Conservation (phyloP, 129 eudicot species). For the Tagetes erecta region DNA sequence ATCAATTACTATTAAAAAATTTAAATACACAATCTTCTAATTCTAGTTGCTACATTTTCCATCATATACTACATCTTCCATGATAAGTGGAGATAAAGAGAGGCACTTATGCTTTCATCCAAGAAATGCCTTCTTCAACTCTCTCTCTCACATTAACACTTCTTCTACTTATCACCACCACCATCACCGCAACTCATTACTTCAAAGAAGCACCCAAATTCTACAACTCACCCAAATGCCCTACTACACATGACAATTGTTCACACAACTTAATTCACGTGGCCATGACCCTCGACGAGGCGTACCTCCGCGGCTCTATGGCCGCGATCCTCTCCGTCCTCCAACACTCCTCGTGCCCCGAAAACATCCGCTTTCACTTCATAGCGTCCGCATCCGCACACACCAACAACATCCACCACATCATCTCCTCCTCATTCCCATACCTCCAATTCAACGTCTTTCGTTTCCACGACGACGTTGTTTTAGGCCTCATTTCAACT, state of each 20-base stretch:
- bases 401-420: conserved; percentile 41
- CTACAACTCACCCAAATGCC: conserved; percentile 70
- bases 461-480: conserved; percentile 55
- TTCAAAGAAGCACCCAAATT: conserved; percentile 88
- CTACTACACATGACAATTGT: conserved; percentile 26
- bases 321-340: conserved; percentile 87
- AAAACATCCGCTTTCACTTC: conserved; percentile 73
- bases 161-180: conserved; percentile 17
- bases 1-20: too few species aligned
- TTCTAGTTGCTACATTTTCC: neutral
- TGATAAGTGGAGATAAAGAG: conserved; percentile 21
- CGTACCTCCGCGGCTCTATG: conserved; percentile 89
- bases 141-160: conserved; percentile 24
- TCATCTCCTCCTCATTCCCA: conserved; percentile 61
- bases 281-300: conserved; percentile 87
- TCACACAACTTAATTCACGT: conserved; percentile 50
- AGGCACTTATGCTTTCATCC: conserved; percentile 28
- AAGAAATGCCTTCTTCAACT: conserved; percentile 33
- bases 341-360: conserved; percentile 90
- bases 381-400: conserved; percentile 47
- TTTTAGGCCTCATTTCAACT: conserved; percentile 71
- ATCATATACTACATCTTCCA: conserved; percentile 28
- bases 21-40: too few species aligned
- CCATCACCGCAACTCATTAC: conserved; percentile 22
- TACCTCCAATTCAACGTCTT: conserved; percentile 55